Evolutionary conservation across 176 grass and related monocot genomes (phyloP).

Genomic region (Neostapfia colusana): DNA sequence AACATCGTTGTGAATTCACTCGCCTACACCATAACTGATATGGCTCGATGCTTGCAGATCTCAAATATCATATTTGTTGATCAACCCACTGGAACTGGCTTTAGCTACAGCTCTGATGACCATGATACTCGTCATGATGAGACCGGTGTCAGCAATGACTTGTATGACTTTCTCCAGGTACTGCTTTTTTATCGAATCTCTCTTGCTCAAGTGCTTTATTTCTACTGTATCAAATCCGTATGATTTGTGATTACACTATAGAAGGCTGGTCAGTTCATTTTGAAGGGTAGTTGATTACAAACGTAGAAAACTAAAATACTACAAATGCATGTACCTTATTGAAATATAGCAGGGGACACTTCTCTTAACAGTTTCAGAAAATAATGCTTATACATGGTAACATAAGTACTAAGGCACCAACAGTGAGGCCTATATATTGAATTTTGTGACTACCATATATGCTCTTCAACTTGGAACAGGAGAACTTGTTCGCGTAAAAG

Average conservation of each 20-base stretch:
- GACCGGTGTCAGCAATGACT: slow-evolving; percentile 72
- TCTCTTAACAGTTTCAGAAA: neutral
- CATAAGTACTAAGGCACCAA: neutral
- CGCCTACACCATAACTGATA: slow-evolving; percentile 1
- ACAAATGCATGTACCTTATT: neutral
- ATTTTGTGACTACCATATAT: neutral
- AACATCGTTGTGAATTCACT: neutral
- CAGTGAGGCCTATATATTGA: neutral
- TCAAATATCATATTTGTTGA: slow-evolving; percentile 95
- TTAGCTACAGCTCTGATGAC: slow-evolving; percentile 81
- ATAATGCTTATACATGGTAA: neutral
- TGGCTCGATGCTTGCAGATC: slow-evolving; percentile 47
- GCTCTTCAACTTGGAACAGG: neutral
- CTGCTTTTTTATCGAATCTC: neutral
- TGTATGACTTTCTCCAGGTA: slow-evolving; percentile 94
- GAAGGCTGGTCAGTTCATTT: neutral
- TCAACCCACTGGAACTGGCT: slow-evolving; percentile 88
- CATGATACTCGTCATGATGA: slow-evolving; percentile 85
- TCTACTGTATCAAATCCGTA: neutral
- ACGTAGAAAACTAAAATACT: neutral
- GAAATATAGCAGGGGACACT: neutral
- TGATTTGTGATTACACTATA: neutral
- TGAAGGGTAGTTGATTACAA: neutral
- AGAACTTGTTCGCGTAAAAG: neutral
- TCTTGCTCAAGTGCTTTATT: neutral